phyloP scores from a whole-genome alignment of 2,329 filamentous ascomycete species.

The Aspergillus pseudotamarii region DNA sequence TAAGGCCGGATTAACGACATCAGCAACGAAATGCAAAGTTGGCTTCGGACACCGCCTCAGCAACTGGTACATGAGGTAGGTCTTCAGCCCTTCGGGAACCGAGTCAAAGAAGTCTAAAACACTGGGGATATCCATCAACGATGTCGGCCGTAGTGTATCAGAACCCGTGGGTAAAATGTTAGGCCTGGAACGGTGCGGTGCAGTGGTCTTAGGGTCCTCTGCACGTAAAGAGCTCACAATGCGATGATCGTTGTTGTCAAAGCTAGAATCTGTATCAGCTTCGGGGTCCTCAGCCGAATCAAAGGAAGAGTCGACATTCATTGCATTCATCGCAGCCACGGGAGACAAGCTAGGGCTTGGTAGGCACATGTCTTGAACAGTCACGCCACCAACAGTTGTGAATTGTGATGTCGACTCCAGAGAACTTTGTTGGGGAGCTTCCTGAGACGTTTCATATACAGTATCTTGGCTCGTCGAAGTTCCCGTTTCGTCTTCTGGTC shows the following conservation, averaged over 20 bases:
- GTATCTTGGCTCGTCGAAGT: slow-evolving; percentile 26
- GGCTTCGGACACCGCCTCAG: slow-evolving; percentile 84
- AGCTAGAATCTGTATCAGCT: slow-evolving; percentile 46
- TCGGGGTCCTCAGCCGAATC: slow-evolving; percentile 44
- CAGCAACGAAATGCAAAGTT: slow-evolving; percentile 84
- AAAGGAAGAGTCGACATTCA: slow-evolving; percentile 47
- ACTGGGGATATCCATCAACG: slow-evolving; percentile 75
- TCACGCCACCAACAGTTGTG: slow-evolving; percentile 66
- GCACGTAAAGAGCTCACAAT: slow-evolving; percentile 24
- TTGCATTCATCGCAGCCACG: slow-evolving; percentile 72
- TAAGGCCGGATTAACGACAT: slow-evolving; percentile 87
- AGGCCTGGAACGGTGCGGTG: slow-evolving; percentile 11
- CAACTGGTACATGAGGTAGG: slow-evolving; percentile 95
- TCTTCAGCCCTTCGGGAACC: slow-evolving; percentile 88
- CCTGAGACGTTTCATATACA: slow-evolving; percentile 26
- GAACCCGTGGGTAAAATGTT: slow-evolving; percentile 17
- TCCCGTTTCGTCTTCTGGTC: slow-evolving; percentile 9
- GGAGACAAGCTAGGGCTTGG: slow-evolving; percentile 94
- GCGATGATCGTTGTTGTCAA: slow-evolving; percentile 40
- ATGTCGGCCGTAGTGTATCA: slow-evolving; percentile 35
- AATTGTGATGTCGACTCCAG: slow-evolving; percentile 37
- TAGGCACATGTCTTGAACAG: slow-evolving; percentile 84
- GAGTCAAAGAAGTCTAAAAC: slow-evolving; percentile 90
- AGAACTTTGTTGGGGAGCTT: slow-evolving; percentile 22
- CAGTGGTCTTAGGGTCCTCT: slow-evolving; percentile 17